These are phyloP conservation scores for Emmonsiellopsis sp. DNA, from an alignment of 2,329 filamentous ascomycete genomes.

Conservation along the genomic window DNA sequence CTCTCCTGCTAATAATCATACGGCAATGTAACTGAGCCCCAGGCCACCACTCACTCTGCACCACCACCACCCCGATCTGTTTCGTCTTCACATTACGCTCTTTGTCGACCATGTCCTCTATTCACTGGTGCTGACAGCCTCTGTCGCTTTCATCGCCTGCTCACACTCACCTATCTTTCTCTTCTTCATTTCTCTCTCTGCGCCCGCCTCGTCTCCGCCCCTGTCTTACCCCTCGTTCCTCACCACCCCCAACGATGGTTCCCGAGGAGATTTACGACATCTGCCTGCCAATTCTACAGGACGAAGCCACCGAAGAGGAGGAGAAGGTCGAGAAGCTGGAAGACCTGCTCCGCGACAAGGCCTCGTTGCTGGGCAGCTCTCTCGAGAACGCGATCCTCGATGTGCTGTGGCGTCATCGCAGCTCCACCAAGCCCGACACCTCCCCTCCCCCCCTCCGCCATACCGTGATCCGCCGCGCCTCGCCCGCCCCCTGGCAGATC, in stretches of 20 bases:
- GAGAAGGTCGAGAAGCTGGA: constrained; percentile 91
- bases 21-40: too few relatives aligned
- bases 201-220: neutral
- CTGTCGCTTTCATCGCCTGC: neutral
- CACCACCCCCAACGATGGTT: constrained; percentile 55
- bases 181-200: neutral
- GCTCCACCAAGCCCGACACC: constrained; percentile 43
- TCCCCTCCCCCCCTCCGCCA: constrained; percentile 81
- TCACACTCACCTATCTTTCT: neutral
- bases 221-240: constrained; percentile 1
- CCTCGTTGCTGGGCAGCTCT: constrained; percentile 61
- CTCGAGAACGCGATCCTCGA: constrained; percentile 88
- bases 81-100: neutral
- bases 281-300: constrained; percentile 79
- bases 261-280: constrained; percentile 88
- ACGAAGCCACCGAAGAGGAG: constrained; percentile 77
- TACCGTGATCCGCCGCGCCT: constrained; percentile 80
- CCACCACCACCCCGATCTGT: neutral
- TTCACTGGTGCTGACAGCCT: constrained; percentile 4
- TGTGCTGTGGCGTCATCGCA: constrained; percentile 62
- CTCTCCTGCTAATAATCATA: too few relatives aligned
- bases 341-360: constrained; percentile 72
- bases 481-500: constrained; percentile 86
- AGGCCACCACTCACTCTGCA: neutral
- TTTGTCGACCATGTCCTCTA: neutral